Percentiles rank a stretch among this genome's conserved stretches.
phyloP scores from a whole-genome alignment of 2,329 filamentous ascomycete genomes.

The Phyllosticta citriasiana region DNA sequence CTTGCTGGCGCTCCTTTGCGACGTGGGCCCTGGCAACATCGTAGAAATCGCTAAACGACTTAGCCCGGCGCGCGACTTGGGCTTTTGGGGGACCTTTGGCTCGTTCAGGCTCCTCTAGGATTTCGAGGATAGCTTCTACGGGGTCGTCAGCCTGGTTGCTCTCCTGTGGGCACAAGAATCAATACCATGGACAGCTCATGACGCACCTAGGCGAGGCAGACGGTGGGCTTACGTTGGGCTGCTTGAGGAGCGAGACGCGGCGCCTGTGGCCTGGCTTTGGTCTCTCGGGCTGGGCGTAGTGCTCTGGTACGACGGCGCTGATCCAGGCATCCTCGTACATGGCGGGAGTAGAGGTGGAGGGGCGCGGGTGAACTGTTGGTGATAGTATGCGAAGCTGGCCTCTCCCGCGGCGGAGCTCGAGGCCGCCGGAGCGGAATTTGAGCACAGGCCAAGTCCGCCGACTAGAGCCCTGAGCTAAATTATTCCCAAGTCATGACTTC shows the following conservation, averaged over 20 bases:
- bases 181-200: slow-evolving; percentile 24
- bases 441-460: not conserved
- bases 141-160: slow-evolving; percentile 45
- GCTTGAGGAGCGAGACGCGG: slow-evolving; percentile 56
- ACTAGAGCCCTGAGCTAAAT: not conserved
- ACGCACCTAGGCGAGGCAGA: slow-evolving; percentile 22
- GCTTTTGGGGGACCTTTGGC: slow-evolving; percentile 55
- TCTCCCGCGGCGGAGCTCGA: not conserved
- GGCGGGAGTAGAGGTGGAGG: slow-evolving; percentile 18
- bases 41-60: slow-evolving; percentile 73
- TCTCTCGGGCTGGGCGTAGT: slow-evolving; percentile 38
- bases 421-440: not conserved
- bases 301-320: slow-evolving; percentile 52
- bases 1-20: slow-evolving; percentile 38
- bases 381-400: not conserved
- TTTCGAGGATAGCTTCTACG: slow-evolving; percentile 47
- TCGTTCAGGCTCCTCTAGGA: slow-evolving; percentile 48
- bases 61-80: slow-evolving; percentile 54
- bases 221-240: slow-evolving; percentile 37
- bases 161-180: slow-evolving; percentile 39
- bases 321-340: slow-evolving; percentile 87
- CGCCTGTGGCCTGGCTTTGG: slow-evolving; percentile 48
- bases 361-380: not conserved
- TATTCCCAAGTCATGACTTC: not conserved
- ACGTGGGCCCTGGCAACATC: slow-evolving; percentile 50